These are phyloP conservation scores for Prasinococcaceae sp. DNA, from an alignment of 139 green algal genomes.

Conservation along the genomic window DNA sequence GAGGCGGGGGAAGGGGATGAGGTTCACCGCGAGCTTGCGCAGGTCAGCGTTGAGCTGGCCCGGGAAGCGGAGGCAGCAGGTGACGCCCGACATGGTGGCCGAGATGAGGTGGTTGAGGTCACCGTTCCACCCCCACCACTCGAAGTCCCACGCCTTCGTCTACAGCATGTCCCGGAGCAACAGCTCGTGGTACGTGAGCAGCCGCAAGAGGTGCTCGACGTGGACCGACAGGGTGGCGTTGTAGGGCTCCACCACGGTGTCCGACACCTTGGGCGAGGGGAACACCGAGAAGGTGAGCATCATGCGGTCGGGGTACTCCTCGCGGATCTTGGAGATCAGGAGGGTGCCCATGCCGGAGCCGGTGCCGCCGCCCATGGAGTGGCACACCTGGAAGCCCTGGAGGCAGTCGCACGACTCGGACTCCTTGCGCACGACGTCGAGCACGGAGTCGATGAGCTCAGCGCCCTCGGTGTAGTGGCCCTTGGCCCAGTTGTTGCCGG, in stretches of 20 bases:
- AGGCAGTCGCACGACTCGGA: conserved; percentile 95
- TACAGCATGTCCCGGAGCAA: no score
- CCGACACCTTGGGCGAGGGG: conserved; percentile 96
- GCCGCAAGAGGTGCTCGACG: no score
- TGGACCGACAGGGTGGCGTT: conserved; percentile 99
- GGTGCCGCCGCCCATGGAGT: conserved; percentile 91
- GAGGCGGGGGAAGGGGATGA: conserved; percentile 96
- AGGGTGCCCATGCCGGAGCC: conserved; percentile 96
- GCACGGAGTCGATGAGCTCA: conserved; percentile 94
- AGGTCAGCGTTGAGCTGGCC: conserved; percentile 98
- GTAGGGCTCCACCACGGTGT: conserved; percentile 99
- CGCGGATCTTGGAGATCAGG: conserved; percentile 94
- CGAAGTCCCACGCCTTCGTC: no score
- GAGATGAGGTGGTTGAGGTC: conserved; percentile 91
- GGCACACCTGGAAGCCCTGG: conserved; percentile 90
- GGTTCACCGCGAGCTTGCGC: conserved; percentile 96
- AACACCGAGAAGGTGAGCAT: conserved; percentile 99
- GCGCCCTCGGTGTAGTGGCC: conserved; percentile 99
- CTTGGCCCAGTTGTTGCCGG: conserved; percentile 99
- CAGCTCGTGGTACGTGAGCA: no score
- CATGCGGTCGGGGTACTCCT: conserved; percentile 97
- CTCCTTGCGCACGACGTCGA: conserved; percentile 98
- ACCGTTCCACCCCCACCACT: no score
- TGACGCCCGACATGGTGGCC: conserved; percentile 98
- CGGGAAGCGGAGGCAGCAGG: conserved; percentile 98